Conservation (phyloP, 805 yeast genomes). For the Pichia cabralensis region DNA sequence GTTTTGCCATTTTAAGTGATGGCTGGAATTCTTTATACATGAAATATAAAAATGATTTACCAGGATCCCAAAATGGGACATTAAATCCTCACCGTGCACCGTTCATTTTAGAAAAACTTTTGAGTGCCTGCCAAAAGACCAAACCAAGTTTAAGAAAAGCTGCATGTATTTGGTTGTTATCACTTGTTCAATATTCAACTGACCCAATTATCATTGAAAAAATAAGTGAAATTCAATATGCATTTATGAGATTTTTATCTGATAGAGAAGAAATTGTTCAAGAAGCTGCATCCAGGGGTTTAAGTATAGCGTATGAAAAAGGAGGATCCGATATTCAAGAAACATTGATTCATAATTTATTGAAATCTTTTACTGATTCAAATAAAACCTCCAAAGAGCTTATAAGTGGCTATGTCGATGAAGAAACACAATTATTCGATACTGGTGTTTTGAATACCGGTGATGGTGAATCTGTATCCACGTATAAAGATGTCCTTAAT, state of each 20-base stretch:
- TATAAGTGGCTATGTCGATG: slow-evolving; percentile 58
- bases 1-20: slow-evolving; percentile 55
- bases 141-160: slow-evolving; percentile 70
- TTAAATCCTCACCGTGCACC: slow-evolving; percentile 12
- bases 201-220: slow-evolving; percentile 31
- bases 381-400: slow-evolving; percentile 32
- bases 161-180: slow-evolving; percentile 78
- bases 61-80: slow-evolving; percentile 38
- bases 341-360: slow-evolving; percentile 58
- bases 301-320: slow-evolving; percentile 69
- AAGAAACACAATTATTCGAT: slow-evolving; percentile 78
- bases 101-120: slow-evolving; percentile 36
- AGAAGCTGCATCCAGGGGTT: slow-evolving; percentile 85
- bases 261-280: slow-evolving; percentile 84
- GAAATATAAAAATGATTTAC: slow-evolving; percentile 44
- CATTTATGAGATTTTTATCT: slow-evolving; percentile 70
- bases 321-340: slow-evolving; percentile 64
- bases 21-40: slow-evolving; percentile 67
- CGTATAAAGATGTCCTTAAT: slow-evolving; percentile 81
- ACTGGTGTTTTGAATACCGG: slow-evolving; percentile 71
- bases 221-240: slow-evolving; percentile 55
- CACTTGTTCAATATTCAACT: slow-evolving; percentile 68
- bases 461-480: slow-evolving; percentile 79
- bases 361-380: slow-evolving; percentile 71
- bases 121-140: slow-evolving; percentile 47